Percentiles rank a stretch among this genome's conserved stretches.
Evolutionary conservation across 1,139 yeast species (phyloP).

Genomic region (Nematodospora anomalae): DNA sequence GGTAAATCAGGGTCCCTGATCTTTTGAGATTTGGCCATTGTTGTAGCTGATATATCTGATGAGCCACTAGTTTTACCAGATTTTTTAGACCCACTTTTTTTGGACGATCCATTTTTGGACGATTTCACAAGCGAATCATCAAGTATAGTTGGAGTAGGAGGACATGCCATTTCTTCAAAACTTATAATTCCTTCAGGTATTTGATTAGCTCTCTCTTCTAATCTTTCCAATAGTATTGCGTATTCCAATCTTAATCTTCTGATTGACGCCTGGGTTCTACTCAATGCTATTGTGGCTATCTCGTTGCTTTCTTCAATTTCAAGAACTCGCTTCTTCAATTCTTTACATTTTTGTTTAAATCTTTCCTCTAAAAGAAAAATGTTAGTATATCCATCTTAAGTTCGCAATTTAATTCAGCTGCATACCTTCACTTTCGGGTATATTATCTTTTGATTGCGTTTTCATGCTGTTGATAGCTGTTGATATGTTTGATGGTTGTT

Average conservation of each 20-base stretch:
- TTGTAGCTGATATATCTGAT: constrained; percentile 6
- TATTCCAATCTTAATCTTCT: constrained; percentile 83
- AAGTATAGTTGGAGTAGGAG: constrained; percentile 40
- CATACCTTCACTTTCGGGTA: constrained; percentile 48
- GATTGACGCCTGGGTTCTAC: constrained; percentile 74
- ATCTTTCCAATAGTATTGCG: constrained; percentile 72
- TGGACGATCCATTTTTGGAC: constrained; percentile 24
- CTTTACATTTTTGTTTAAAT: constrained; percentile 64
- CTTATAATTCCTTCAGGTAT: constrained; percentile 33
- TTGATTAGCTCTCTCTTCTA: constrained; percentile 57
- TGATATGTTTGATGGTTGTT: background rate
- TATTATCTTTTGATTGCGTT: constrained; percentile 27
- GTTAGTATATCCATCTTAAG: constrained; percentile 12
- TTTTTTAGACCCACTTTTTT: constrained; percentile 22
- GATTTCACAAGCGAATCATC: constrained; percentile 27
- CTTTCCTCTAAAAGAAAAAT: constrained; percentile 30
- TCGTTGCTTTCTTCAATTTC: constrained; percentile 84
- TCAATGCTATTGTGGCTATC: constrained; percentile 70
- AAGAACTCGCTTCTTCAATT: constrained; percentile 66
- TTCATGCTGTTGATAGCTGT: constrained; percentile 13
- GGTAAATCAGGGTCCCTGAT: constrained; percentile 81
- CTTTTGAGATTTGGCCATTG: constrained; percentile 23
- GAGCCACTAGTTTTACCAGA: constrained; percentile 12
- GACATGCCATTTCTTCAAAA: constrained; percentile 44
- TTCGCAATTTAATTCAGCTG: constrained; percentile 7